A percentile compares a stretch with the other conserved stretches of the same genome.
Conservation (phyloP, 306 rosid genomes). For the Fragaria nilgerrensis region DNA sequence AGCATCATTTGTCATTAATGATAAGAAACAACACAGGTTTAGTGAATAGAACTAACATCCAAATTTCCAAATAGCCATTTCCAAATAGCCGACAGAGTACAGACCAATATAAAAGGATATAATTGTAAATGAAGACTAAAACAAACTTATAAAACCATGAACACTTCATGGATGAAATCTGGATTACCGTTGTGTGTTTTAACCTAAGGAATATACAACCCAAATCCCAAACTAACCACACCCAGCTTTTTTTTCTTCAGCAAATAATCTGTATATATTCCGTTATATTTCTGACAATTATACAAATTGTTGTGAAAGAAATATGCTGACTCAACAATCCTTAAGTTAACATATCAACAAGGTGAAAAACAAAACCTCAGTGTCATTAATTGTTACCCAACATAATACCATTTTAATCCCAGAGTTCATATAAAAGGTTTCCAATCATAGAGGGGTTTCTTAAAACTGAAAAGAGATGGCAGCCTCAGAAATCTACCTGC, state of each 20-base stretch:
- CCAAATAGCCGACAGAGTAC: not conserved
- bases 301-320: not conserved
- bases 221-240: conserved; percentile 7
- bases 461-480: not conserved
- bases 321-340: not conserved
- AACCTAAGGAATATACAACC: not conserved
- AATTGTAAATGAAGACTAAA: conserved; percentile 11
- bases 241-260: not conserved
- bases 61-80: not conserved
- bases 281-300: not conserved
- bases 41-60: not conserved
- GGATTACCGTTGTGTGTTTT: not conserved
- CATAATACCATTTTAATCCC: not conserved
- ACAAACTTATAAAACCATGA: not conserved
- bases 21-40: not conserved
- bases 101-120: not conserved
- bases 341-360: not conserved
- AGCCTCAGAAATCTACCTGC: conserved; percentile 48
- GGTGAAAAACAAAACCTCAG: not conserved
- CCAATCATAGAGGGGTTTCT: not conserved
- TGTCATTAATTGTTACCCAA: not conserved
- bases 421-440: conserved; percentile 1
- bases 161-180: not conserved
- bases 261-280: not conserved
- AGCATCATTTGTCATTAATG: conserved; percentile 10